Base-by-base conservation (phyloP, 169 alveolate genomes). In the Ichthyophthirius multifiliis region DNA sequence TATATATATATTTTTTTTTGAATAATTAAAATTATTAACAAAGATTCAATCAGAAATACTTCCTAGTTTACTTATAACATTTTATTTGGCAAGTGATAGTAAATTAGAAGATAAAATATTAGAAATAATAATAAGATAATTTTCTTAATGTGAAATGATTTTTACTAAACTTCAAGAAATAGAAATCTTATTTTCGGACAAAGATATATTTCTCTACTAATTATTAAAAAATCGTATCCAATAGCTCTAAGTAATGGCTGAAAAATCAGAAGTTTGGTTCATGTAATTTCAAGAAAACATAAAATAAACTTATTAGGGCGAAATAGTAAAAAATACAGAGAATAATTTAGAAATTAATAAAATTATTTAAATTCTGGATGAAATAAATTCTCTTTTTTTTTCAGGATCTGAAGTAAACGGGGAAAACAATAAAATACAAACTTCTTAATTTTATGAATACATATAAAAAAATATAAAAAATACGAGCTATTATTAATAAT, bases 11-110 rank as follows among this genome's bases (percentile, higher is more conserved):
- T 18, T 3, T 4, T 2, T 39, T 23, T 55, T 64, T 9, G 32
- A 43, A 65, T 43, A 43, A 48, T 34, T 39, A 4, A 23, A 55
- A 41, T 43, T 65, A 10, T 9, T 77, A 16, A 1, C 7, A 18
- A 48, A 67, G 48, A 55, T 55, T 15, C 31, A 34, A 10, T 74
- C 67, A 10, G 82, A 76, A 23, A 65, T 81, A 1, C 35, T 81
- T 12, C 86, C 86, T 44, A 71, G 82, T 1, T 32, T 81, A 4
- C 62, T 81, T 30, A 62, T 67, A 4, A 43, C 71, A 4, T 81
- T 81, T 45, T 73, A 81, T 43, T 15, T 48, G 18, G 48, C 76
- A 9, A 48, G 34, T 71, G 86, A 81, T 43, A 43, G 74, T 5
- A 18, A 34, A 7, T 45, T 81, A 5, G 48, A 47, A 47, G 86